These are phyloP conservation scores for Salix koriyanagi DNA, from an alignment of 345 rosid species.

Conservation along the genomic window DNA sequence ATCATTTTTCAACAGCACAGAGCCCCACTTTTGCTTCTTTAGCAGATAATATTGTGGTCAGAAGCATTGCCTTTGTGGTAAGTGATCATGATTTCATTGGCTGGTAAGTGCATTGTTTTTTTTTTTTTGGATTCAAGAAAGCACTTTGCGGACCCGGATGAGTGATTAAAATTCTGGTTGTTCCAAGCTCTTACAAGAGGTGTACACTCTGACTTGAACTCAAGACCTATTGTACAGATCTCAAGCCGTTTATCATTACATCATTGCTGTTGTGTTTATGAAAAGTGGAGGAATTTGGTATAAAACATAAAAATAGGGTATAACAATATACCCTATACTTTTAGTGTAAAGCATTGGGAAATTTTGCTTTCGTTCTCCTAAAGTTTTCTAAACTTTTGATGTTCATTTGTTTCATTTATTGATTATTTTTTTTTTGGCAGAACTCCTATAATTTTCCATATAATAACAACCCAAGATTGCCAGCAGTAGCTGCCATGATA, in stretches of 20 bases:
- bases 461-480: slow-evolving; percentile 28
- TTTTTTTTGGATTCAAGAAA: too few relatives aligned
- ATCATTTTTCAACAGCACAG: slow-evolving; percentile 33
- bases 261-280: too few relatives aligned
- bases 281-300: too few relatives aligned
- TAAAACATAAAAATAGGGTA: too few relatives aligned
- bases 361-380: not conserved
- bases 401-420: not conserved
- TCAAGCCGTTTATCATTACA: rapidly evolving
- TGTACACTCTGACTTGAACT: too few relatives aligned
- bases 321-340: too few relatives aligned
- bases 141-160: too few relatives aligned
- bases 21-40: slow-evolving; percentile 62
- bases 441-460: slow-evolving; percentile 55
- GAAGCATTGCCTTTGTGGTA: slow-evolving; percentile 52
- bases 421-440: slow-evolving; percentile 25
- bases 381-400: not conserved
- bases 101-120: too few relatives aligned
- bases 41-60: slow-evolving; percentile 58
- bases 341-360: too few relatives aligned
- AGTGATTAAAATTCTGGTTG: rapidly evolving
- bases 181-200: too few relatives aligned
- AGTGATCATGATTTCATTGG: too few relatives aligned
- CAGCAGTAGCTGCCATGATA: slow-evolving; percentile 69
- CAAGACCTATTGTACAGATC: rapidly evolving